Evolutionary conservation across 352 stramenopile species (phyloP).

Genomic region (Phytophthora fragariae): DNA sequence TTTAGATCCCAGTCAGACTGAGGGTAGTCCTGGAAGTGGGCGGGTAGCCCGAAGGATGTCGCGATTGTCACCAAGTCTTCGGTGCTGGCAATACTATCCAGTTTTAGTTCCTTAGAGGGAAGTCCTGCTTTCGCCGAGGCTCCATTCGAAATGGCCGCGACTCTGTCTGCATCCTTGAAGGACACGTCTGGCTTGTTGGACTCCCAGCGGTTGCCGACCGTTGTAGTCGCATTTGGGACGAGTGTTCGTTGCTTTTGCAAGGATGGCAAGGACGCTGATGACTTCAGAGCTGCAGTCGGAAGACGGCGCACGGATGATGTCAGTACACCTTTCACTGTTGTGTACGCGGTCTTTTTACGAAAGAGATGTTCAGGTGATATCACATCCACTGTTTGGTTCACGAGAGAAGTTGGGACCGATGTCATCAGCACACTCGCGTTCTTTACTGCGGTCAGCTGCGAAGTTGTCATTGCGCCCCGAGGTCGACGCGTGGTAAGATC

Average conservation of each 20-base stretch:
- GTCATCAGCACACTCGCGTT: slow-evolving; percentile 52
- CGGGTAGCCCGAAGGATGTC: slow-evolving; percentile 67
- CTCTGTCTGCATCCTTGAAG: slow-evolving; percentile 9
- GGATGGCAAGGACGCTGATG: slow-evolving; percentile 42
- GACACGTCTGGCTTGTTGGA: slow-evolving; percentile 1
- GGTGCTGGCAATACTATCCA: slow-evolving; percentile 37
- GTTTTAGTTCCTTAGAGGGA: slow-evolving; percentile 29
- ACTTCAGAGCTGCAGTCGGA: slow-evolving; percentile 43
- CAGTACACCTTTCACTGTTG: slow-evolving; percentile 67
- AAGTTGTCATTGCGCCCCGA: slow-evolving; percentile 51
- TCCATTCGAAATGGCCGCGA: neutral
- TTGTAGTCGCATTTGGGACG: neutral
- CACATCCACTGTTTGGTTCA: slow-evolving; percentile 55
- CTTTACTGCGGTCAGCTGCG: slow-evolving; percentile 56
- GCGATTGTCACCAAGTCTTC: slow-evolving; percentile 36
- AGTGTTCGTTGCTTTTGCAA: slow-evolving; percentile 28
- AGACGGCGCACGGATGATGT: slow-evolving; percentile 61
- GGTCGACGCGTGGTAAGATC: slow-evolving; percentile 43
- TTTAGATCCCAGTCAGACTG: slow-evolving; percentile 83
- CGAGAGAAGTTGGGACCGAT: slow-evolving; percentile 28
- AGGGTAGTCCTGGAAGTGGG: slow-evolving; percentile 82
- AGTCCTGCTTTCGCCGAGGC: slow-evolving; percentile 9
- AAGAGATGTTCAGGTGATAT: slow-evolving; percentile 74
- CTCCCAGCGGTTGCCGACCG: slow-evolving; percentile 5
- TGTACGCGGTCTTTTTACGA: slow-evolving; percentile 70